Evolutionary conservation across 2,329 filamentous ascomycete species (phyloP).

Genomic region (Amauroascus niger): DNA sequence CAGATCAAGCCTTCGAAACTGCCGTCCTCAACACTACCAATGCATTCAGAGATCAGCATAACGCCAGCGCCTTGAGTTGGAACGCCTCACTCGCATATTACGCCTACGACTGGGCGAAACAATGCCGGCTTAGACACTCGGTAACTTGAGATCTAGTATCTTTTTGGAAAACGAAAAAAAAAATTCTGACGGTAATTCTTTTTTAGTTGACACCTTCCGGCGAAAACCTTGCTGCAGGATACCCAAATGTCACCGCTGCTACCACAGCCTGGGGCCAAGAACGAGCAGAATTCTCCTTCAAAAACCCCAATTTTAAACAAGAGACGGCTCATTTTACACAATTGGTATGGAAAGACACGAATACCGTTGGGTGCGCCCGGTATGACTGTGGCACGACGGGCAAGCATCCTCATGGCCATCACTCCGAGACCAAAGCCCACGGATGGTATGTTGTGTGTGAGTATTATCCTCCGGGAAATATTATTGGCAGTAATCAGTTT

Average conservation of each 20-base stretch:
- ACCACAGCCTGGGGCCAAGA: slow-evolving; percentile 61
- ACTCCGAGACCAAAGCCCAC: slow-evolving; percentile 42
- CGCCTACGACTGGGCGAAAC: slow-evolving; percentile 43
- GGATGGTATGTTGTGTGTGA: slow-evolving; percentile 62
- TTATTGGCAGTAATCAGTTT: slow-evolving; percentile 31
- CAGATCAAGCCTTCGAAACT: slow-evolving; percentile 34
- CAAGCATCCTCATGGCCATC: slow-evolving; percentile 41
- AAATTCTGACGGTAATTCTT: neutral
- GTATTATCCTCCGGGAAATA: slow-evolving; percentile 59
- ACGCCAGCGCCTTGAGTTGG: slow-evolving; percentile 51
- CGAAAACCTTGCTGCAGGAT: slow-evolving; percentile 65
- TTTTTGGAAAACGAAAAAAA: too few relatives aligned
- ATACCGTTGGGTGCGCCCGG: slow-evolving; percentile 48
- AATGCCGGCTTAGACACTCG: slow-evolving; percentile 38
- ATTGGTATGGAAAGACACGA: slow-evolving; percentile 59
- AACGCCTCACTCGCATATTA: slow-evolving; percentile 53
- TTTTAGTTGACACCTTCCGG: slow-evolving; percentile 37
- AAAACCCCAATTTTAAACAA: slow-evolving; percentile 26
- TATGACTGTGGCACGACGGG: slow-evolving; percentile 30
- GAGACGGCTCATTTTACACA: slow-evolving; percentile 62
- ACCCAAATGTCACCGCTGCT: slow-evolving; percentile 47
- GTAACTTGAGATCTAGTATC: slow-evolving; percentile 12
- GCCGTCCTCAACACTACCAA: slow-evolving; percentile 50
- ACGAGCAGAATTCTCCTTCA: slow-evolving; percentile 50
- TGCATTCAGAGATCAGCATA: slow-evolving; percentile 53